Conservation (phyloP, 305 asterid species). For the Andrographis paniculata region DNA sequence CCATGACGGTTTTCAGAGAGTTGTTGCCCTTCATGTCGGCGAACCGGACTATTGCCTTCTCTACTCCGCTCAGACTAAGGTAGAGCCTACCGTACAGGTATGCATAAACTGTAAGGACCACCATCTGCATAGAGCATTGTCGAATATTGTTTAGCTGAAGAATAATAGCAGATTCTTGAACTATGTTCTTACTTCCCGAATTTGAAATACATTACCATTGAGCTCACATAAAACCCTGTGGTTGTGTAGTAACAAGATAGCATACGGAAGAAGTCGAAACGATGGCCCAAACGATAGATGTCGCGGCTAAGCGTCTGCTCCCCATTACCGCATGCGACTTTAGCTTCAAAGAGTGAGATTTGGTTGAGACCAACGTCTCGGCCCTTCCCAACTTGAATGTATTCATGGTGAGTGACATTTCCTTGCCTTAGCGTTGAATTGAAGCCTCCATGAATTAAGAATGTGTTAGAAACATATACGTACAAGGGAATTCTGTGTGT, state of each 20-base stretch:
- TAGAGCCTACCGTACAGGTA: slow-evolving; percentile 82
- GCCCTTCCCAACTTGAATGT: slow-evolving; percentile 97
- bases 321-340: slow-evolving; percentile 99
- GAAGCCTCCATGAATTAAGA: slow-evolving; percentile 49
- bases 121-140: slow-evolving; percentile 50
- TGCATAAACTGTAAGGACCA: slow-evolving; percentile 85
- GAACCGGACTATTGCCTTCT: slow-evolving; percentile 52
- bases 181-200: slow-evolving; percentile 5
- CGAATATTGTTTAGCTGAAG: not conserved
- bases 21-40: slow-evolving; percentile 64
- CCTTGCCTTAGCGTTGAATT: slow-evolving; percentile 93
- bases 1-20: slow-evolving; percentile 85
- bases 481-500: too few relatives aligned
- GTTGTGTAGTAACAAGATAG: slow-evolving; percentile 82
- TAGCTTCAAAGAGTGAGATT: slow-evolving; percentile 96
- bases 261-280: slow-evolving; percentile 99
- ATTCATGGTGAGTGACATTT: slow-evolving; percentile 92
- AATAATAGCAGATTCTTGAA: too few relatives aligned
- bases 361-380: slow-evolving; percentile 99
- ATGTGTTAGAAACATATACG: slow-evolving; percentile 3
- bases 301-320: slow-evolving; percentile 99
- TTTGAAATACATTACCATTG: slow-evolving; percentile 56
- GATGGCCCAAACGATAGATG: slow-evolving; percentile 95
- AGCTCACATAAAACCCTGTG: slow-evolving; percentile 86
- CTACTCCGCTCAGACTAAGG: slow-evolving; percentile 86